phyloP scores from a whole-genome alignment of 2,329 filamentous ascomycete species.

The Davidsoniella australis region DNA sequence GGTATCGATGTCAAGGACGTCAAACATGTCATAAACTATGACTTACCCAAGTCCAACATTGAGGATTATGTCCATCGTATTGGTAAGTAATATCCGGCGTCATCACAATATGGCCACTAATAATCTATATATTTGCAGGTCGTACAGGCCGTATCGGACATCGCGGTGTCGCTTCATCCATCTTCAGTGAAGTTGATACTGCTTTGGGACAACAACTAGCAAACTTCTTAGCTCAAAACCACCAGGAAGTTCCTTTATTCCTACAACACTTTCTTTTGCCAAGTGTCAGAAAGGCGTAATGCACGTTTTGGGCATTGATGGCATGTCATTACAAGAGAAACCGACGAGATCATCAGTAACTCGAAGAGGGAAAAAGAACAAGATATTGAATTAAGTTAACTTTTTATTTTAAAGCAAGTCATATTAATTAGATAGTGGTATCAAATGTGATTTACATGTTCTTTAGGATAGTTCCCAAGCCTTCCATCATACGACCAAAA shows the following conservation, averaged over 20 bases:
- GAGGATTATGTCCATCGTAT: constrained; percentile 91
- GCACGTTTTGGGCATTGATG: not conserved
- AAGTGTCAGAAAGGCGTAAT: constrained; percentile 17
- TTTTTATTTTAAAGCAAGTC: not conserved
- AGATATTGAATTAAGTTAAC: not conserved
- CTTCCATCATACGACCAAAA: constrained; percentile 23
- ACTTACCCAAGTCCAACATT: constrained; percentile 59
- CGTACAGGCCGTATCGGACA: constrained; percentile 91
- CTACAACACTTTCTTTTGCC: constrained; percentile 47
- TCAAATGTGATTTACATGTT: constrained; percentile 21
- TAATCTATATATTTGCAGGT: constrained; percentile 29
- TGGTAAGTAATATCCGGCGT: constrained; percentile 35
- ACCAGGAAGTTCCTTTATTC: constrained; percentile 70
- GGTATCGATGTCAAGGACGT: constrained; percentile 80
- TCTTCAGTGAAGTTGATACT: constrained; percentile 67
- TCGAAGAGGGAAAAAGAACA: not conserved
- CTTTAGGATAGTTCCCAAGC: constrained; percentile 25
- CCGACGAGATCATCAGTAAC: no score
- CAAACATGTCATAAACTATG: constrained; percentile 84
- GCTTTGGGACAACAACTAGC: constrained; percentile 57
- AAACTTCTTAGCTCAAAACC: constrained; percentile 64
- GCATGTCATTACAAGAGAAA: no score
- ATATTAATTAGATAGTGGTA: not conserved
- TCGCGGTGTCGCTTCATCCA: constrained; percentile 68
- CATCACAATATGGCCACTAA: not conserved